These are phyloP conservation scores for Lipomyces sp. DNA, from an alignment of 805 yeast species.

Conservation along the genomic window DNA sequence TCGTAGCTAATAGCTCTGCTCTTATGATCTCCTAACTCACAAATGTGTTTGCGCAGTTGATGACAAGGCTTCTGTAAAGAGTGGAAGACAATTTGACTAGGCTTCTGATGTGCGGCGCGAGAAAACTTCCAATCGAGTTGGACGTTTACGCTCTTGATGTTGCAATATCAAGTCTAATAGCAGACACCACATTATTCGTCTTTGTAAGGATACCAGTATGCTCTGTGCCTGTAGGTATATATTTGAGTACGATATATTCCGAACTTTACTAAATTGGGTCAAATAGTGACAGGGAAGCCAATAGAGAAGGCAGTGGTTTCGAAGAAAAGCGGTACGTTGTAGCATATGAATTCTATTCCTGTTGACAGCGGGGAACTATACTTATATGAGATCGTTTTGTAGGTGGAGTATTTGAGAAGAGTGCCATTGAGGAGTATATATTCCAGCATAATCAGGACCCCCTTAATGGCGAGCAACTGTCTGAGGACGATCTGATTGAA, in stretches of 20 bases:
- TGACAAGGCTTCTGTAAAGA: too few relatives aligned
- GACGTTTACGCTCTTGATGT: neutral
- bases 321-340: conserved; percentile 39
- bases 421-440: conserved; percentile 64
- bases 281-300: conserved; percentile 67
- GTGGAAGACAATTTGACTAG: too few relatives aligned
- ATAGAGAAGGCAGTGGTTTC: conserved; percentile 78
- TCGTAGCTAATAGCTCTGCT: too few relatives aligned
- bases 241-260: neutral
- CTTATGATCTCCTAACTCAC: too few relatives aligned
- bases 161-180: neutral
- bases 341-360: conserved; percentile 4
- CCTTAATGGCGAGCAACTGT: conserved; percentile 64
- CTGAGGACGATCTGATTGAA: conserved; percentile 60
- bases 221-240: neutral
- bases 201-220: neutral
- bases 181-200: neutral
- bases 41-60: too few relatives aligned
- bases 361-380: conserved; percentile 40
- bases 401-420: conserved; percentile 70
- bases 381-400: conserved; percentile 46
- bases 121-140: too few relatives aligned
- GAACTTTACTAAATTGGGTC: neutral
- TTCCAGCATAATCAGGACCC: conserved; percentile 76
- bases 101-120: too few relatives aligned